Base-by-base conservation (phyloP, 352 stramenopile genomes). In the Phytophthora fragariaefolia region DNA sequence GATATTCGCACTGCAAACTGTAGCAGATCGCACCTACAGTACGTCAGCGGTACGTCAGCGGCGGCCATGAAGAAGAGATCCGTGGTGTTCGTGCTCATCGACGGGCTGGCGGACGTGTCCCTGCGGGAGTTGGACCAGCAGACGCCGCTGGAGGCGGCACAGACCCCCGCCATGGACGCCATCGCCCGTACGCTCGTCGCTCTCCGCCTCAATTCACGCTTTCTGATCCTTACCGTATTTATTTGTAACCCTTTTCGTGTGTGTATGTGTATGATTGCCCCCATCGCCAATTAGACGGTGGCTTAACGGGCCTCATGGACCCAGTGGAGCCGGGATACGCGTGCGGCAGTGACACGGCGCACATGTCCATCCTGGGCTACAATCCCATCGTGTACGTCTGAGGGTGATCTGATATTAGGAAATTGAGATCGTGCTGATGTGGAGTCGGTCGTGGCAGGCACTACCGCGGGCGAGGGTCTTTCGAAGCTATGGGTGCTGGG, bases 301-400 rank as follows among this genome's bases (percentile, higher is more conserved):
- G 89, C n/a, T 48, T 96, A 12, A 93, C 85, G 23, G 89, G 89
- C 10, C 76, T 96, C 20, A 82, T 96, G 79, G 89, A 96, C 58
- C 87, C 89, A 1, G 89, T 96, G 27, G 83, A 89, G 56, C 89
- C 89, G 45, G 89, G 89, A 34, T 92, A 87, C 58, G 89, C 85
- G 30, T 96, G 89, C 58, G 89, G 89, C 5, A 95, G 87, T 52
- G 89, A 96, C 63, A 96, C 89, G 1, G 89, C 89, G 18, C 89
- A 96, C 71, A 96, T 96, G 89, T 95, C 87, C 43, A 96, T 96
- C 66, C 71, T 96, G 43, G 89, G 89, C 64, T 96, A 96, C 74
- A 83, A 95, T 68, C 89, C 89, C 23, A 73, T 91, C 60, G 64
- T 92, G 86, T 95, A 69, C 40, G 77, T 71, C 12, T 13, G 17